Percentiles rank a stretch among this genome's conserved stretches.
Evolutionary conservation across 345 rosid genomes (phyloP).

Genomic region (Pelargonium nanum): DNA sequence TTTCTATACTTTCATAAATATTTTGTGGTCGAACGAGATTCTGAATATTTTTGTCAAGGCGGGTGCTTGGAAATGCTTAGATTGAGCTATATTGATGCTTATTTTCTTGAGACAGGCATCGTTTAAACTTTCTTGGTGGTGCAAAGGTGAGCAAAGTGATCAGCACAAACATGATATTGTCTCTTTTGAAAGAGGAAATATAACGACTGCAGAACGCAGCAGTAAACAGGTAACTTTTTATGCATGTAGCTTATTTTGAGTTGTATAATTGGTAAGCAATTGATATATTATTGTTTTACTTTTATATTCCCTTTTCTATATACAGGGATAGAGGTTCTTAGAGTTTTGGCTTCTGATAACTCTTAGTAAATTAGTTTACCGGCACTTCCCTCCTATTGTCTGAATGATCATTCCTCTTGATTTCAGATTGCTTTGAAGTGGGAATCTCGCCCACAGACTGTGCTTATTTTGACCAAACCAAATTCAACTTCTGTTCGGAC

Average conservation of each 20-base stretch:
- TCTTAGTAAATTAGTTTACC: background rate
- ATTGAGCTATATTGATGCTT: slow-evolving; percentile 10
- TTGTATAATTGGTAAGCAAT: background rate
- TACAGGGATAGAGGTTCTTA: background rate
- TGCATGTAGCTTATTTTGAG: background rate
- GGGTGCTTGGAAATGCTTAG: slow-evolving; percentile 3
- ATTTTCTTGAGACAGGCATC: slow-evolving; percentile 60
- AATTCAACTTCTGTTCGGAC: slow-evolving; percentile 68
- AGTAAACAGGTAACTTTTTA: slow-evolving; percentile 63
- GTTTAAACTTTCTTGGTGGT: slow-evolving; percentile 92
- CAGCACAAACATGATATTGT: slow-evolving; percentile 93
- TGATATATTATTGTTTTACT: background rate
- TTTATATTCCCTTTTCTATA: background rate
- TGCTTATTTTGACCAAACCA: slow-evolving; percentile 85
- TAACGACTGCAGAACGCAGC: slow-evolving; percentile 81
- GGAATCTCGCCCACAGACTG: slow-evolving; percentile 86
- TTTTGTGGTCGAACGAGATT: too few relatives aligned
- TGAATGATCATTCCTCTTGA: slow-evolving; percentile 16
- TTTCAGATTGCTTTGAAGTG: slow-evolving; percentile 90
- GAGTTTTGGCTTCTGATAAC: background rate
- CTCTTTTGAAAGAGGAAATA: slow-evolving; percentile 90
- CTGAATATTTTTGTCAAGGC: background rate
- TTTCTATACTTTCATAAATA: too few relatives aligned
- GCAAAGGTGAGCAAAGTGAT: slow-evolving; percentile 72
- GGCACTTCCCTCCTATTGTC: slow-evolving; percentile 13